Evolutionary conservation across 495 filamentous ascomycete genomes (phyloP).

Genomic region (Penicillium simplicissimum): DNA sequence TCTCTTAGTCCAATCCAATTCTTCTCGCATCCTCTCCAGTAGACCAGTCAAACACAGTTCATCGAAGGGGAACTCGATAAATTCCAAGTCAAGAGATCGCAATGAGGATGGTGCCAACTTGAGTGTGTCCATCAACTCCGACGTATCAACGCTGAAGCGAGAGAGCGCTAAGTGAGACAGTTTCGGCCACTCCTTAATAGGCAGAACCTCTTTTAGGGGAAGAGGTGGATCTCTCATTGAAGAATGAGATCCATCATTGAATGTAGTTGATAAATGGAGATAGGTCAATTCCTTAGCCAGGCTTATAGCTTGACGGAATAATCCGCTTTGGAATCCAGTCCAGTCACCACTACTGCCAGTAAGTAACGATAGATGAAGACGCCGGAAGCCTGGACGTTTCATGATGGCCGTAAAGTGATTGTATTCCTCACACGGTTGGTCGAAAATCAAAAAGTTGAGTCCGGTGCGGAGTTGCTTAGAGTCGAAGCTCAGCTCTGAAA

Average conservation of each 20-base stretch:
- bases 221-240: constrained; percentile 10
- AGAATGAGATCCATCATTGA: constrained; percentile 3
- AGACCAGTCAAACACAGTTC: constrained; percentile 13
- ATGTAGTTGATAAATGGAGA: constrained; percentile 17
- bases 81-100: constrained; percentile 15
- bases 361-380: constrained; percentile 18
- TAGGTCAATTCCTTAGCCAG: constrained; percentile 20
- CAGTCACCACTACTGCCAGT: constrained; percentile 13
- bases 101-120: constrained; percentile 10
- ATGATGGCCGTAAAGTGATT: constrained; percentile 14
- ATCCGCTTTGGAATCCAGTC: constrained; percentile 19
- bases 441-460: constrained; percentile 18
- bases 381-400: constrained; percentile 16
- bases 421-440: constrained; percentile 12
- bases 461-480: constrained; percentile 18
- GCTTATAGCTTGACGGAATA: constrained; percentile 13
- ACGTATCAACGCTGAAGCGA: constrained; percentile 9
- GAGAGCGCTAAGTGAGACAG: constrained; percentile 11
- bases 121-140: constrained; percentile 13
- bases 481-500: constrained; percentile 25
- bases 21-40: constrained; percentile 19
- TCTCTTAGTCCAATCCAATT: constrained; percentile 18
- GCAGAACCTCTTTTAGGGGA: constrained; percentile 14
- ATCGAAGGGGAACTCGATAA: constrained; percentile 17
- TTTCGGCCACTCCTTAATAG: constrained; percentile 19